Base-by-base conservation (phyloP, 2,329 filamentous ascomycete genomes). In the Fusarium annulatum region DNA sequence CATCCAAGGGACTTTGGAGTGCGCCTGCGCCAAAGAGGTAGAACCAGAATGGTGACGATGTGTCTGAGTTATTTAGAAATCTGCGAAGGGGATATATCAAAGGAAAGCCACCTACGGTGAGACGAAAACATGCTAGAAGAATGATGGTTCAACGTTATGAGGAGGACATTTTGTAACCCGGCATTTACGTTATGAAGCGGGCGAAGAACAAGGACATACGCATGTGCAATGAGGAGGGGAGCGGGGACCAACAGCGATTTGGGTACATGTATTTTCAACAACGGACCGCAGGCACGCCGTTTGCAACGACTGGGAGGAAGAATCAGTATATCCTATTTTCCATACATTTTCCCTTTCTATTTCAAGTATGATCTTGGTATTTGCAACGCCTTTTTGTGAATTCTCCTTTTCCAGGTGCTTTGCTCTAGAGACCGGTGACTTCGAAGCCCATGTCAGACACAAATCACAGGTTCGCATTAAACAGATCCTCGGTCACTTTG, bases 1-100 rank as follows among this genome's bases (percentile, higher is more conserved):
- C 89, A 34, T 90, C 87, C 41, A 91, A 89, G 75, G 90, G 90
- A 4, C 80, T 92, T 63, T 92, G 90, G 90, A 88, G 81, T 49
- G 81, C 79, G 12, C 73, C 79, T 21, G 67, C 79, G 26, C 62
- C 77, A 56, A 77, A 77, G 56, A 76, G 79, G 60, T 81, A 75
- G 71, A 51, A 43, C 30, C 39, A 56, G 28, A 26, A 42, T 53
- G 36, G 30, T n/a, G 26, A 30, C 33, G 33, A 69, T 45, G 45
- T 28, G 23, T 36, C 26, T 23, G 34, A 34, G 26, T 11, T 42
- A 30, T 45, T 12, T 23, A 34, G 30, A 28, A 33, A 43, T 36
- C 28, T 48, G 11, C 57, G 53, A 43, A 59, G 39, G 26, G 38
- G 41, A 30, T 33, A 33, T 49, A 30, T n/a, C 14, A 34, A 30